Conservation (phyloP, 305 asterid species). For the Coffea humblotiana region DNA sequence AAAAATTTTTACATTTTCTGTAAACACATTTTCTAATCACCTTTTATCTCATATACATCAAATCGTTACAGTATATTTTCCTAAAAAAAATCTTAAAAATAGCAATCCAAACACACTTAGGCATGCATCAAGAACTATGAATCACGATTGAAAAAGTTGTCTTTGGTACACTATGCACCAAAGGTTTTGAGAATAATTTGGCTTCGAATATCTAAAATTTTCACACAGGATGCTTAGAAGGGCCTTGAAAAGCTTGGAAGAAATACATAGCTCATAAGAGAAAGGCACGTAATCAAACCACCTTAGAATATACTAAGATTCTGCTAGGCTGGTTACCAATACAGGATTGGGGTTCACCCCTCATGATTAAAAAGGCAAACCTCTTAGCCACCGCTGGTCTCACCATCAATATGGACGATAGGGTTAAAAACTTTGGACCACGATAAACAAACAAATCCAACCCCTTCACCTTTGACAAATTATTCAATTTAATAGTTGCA, state of each 20-base stretch:
- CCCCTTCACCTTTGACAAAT: neutral
- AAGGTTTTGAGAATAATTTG: neutral
- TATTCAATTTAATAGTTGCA: neutral
- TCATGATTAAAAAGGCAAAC: slow-evolving; percentile 6
- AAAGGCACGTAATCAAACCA: slow-evolving; percentile 15
- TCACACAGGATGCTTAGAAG: slow-evolving; percentile 6
- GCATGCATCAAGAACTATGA: neutral
- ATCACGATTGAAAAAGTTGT: neutral
- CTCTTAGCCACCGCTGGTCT: slow-evolving; percentile 18
- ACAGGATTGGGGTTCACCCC: slow-evolving; percentile 6
- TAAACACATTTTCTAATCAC: too few relatives aligned
- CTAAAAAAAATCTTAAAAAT: too few relatives aligned
- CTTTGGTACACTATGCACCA: neutral
- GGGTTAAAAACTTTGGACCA: slow-evolving; percentile 14
- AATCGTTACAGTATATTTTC: too few relatives aligned
- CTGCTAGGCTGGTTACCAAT: slow-evolving; percentile 30
- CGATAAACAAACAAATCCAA: neutral
- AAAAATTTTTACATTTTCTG: too few relatives aligned
- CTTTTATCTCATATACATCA: too few relatives aligned
- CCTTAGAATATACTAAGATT: slow-evolving; percentile 24
- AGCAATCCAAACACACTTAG: too few relatives aligned
- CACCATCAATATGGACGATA: slow-evolving; percentile 8
- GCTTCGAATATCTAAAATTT: slow-evolving; percentile 2
- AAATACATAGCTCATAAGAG: neutral
- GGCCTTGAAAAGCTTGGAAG: slow-evolving; percentile 11